These are phyloP conservation scores for Akanthomyces uredinophilus DNA, from an alignment of 2,329 filamentous ascomycete genomes.

Conservation along the genomic window DNA sequence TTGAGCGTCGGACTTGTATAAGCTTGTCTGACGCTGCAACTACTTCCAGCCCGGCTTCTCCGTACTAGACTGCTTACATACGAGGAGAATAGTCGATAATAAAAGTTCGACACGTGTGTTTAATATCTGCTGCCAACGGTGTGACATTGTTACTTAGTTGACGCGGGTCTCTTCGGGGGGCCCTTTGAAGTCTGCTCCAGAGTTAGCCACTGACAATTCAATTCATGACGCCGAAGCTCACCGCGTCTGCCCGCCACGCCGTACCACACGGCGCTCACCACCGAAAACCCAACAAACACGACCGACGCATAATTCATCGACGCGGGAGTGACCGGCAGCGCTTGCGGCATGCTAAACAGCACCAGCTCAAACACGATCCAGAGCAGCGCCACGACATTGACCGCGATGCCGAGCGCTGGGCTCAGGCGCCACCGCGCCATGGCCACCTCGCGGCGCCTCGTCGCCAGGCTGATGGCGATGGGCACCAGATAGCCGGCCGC, in stretches of 20 bases:
- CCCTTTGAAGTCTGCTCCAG: conserved; percentile 21
- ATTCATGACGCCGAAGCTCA: conserved; percentile 23
- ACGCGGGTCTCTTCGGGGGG: conserved; percentile 18
- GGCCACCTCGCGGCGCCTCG: conserved; percentile 41
- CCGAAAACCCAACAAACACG: conserved; percentile 49
- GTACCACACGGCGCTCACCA: conserved; percentile 45
- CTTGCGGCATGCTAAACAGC: conserved; percentile 49
- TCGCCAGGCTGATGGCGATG: conserved; percentile 44
- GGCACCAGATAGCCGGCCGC: conserved; percentile 53
- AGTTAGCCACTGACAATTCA: conserved; percentile 3
- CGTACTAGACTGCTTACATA: background rate
- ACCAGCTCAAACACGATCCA: conserved; percentile 51
- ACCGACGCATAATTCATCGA: conserved; percentile 55
- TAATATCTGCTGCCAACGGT: background rate
- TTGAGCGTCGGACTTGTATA: background rate
- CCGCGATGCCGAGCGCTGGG: conserved; percentile 33
- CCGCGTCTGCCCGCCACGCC: conserved; percentile 44
- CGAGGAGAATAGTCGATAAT: background rate
- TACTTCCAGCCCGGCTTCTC: background rate
- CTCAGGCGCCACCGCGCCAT: conserved; percentile 45
- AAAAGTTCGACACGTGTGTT: background rate
- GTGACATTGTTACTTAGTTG: background rate
- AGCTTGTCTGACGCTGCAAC: background rate
- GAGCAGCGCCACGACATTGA: conserved; percentile 41
- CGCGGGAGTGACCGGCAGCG: conserved; percentile 39